These are phyloP conservation scores for Zygotorulaspora sp. DNA, from an alignment of 805 yeast genomes.

Conservation along the genomic window DNA sequence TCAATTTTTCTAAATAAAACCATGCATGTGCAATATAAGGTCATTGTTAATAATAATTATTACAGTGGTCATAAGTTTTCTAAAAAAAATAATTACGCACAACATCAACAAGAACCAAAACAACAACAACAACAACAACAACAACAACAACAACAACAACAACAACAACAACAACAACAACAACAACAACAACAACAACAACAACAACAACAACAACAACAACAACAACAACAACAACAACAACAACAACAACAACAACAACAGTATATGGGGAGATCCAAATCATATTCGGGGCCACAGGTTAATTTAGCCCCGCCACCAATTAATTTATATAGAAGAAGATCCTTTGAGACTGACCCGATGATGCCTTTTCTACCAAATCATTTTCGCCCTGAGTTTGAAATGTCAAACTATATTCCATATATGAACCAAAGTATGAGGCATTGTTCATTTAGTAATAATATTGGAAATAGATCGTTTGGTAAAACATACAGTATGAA, in stretches of 20 bases:
- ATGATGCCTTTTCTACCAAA: conserved; percentile 15
- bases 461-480: conserved; percentile 9
- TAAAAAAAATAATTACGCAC: conserved; percentile 27
- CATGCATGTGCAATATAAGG: conserved; percentile 82
- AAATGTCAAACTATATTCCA: conserved; percentile 16
- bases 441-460: conserved; percentile 24
- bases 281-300: conserved; percentile 34
- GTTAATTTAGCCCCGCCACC: conserved; percentile 78
- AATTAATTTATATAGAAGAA: conserved; percentile 52
- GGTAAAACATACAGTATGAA: conserved; percentile 16
- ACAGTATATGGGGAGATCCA: conserved; percentile 13
- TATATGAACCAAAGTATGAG: conserved; percentile 20
- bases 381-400: conserved; percentile 18
- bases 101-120: no score
- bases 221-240: no score
- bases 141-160: no score
- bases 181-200: no score
- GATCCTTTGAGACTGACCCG: conserved; percentile 23
- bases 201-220: no score
- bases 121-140: no score
- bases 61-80: conserved; percentile 24
- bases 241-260: no score
- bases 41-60: conserved; percentile 38
- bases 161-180: no score
- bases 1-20: conserved; percentile 66